phyloP scores from a whole-genome alignment of 2,329 filamentous ascomycete species.

The Alternaria ventricosa region DNA sequence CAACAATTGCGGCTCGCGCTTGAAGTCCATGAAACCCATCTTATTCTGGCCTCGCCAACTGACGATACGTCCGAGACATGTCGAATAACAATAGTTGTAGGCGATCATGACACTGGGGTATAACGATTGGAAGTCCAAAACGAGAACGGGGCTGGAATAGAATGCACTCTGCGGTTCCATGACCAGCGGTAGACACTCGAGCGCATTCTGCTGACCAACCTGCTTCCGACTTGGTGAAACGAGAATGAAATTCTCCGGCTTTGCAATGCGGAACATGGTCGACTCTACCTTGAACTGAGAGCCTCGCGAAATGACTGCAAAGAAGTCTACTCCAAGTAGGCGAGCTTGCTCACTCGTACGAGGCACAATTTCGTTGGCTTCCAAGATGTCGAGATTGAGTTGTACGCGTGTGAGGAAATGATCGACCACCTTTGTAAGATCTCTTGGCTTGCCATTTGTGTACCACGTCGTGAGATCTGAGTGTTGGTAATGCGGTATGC shows the following conservation, averaged over 20 bases:
- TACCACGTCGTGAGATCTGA: slow-evolving; percentile 84
- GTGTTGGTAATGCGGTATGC: slow-evolving; percentile 87
- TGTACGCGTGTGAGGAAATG: slow-evolving; percentile 79
- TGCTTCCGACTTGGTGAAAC: slow-evolving; percentile 90
- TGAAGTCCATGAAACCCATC: slow-evolving; percentile 91
- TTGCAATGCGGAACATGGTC: slow-evolving; percentile 97
- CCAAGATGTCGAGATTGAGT: slow-evolving; percentile 87
- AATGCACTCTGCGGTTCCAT: slow-evolving; percentile 98
- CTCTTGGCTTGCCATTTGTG: slow-evolving; percentile 68
- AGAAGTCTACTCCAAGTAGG: slow-evolving; percentile 93
- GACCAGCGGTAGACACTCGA: slow-evolving; percentile 92
- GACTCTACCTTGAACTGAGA: slow-evolving; percentile 99
- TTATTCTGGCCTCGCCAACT: slow-evolving; percentile 92
- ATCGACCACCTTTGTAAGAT: slow-evolving; percentile 75
- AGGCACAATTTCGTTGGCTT: slow-evolving; percentile 85
- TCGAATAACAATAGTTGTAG: slow-evolving; percentile 99
- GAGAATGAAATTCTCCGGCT: slow-evolving; percentile 91
- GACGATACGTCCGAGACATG: slow-evolving; percentile 84
- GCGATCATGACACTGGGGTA: slow-evolving; percentile 99
- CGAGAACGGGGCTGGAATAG: slow-evolving; percentile 86
- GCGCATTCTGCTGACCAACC: slow-evolving; percentile 89
- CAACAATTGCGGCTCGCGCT: slow-evolving; percentile 75
- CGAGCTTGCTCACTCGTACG: slow-evolving; percentile 94
- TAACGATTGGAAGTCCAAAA: slow-evolving; percentile 93
- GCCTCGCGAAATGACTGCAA: slow-evolving; percentile 90